Evolutionary conservation across 2,329 filamentous ascomycete species (phyloP).

Genomic region (Tetracladium maxilliforme): DNA sequence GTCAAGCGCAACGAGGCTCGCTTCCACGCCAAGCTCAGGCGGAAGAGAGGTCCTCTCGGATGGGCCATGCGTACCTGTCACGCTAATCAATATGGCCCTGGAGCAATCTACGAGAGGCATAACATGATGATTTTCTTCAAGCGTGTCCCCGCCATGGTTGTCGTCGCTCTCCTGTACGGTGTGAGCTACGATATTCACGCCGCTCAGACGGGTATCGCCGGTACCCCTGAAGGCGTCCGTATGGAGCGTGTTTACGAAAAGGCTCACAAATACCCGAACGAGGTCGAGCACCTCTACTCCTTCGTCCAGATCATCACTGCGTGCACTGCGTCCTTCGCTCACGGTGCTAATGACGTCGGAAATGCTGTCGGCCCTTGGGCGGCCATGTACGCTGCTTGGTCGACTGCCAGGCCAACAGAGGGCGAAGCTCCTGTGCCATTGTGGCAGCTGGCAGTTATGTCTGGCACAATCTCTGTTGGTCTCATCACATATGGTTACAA

Average conservation of each 20-base stretch:
- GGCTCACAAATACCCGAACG: slow-evolving; percentile 52
- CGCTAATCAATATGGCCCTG: slow-evolving; percentile 57
- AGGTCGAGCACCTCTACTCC: slow-evolving; percentile 47
- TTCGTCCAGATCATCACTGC: slow-evolving; percentile 38
- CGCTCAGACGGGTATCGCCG: slow-evolving; percentile 53
- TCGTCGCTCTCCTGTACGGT: slow-evolving; percentile 54
- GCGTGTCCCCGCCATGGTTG: slow-evolving; percentile 54
- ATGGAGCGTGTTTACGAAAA: slow-evolving; percentile 54
- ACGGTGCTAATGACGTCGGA: slow-evolving; percentile 66
- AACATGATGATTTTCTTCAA: slow-evolving; percentile 51
- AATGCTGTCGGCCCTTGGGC: slow-evolving; percentile 59
- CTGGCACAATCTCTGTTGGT: slow-evolving; percentile 47
- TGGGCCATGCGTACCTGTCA: slow-evolving; percentile 72
- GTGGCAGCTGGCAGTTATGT: slow-evolving; percentile 64
- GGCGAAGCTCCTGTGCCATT: slow-evolving; percentile 52
- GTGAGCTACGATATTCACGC: slow-evolving; percentile 71
- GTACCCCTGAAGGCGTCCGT: slow-evolving; percentile 58
- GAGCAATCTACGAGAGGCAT: slow-evolving; percentile 58
- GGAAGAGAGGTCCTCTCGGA: slow-evolving; percentile 52
- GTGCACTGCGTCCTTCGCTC: slow-evolving; percentile 33
- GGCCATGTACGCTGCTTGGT: slow-evolving; percentile 54
- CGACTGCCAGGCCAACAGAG: slow-evolving; percentile 41
- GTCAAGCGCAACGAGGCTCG: slow-evolving; percentile 37
- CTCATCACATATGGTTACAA: slow-evolving; percentile 68
- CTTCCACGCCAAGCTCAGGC: slow-evolving; percentile 47